Evolutionary conservation across 805 yeast genomes (phyloP).

Genomic region (Clavispora fructus): DNA sequence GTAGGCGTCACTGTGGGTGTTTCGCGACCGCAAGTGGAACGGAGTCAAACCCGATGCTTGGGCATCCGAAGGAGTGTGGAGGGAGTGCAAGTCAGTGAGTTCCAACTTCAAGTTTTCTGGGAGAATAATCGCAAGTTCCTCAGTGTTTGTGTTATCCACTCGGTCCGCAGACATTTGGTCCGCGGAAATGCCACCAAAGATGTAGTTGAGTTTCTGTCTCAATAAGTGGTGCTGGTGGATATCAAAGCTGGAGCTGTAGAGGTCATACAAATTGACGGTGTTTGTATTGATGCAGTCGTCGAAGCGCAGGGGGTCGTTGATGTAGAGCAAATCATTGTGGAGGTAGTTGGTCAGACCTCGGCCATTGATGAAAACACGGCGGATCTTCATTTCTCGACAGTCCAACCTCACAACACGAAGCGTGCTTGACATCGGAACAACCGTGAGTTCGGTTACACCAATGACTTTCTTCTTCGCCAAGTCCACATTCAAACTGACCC

Average conservation of each 20-base stretch:
- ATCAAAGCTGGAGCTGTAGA: slow-evolving; percentile 34
- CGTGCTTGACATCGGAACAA: slow-evolving; percentile 61
- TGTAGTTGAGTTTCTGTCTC: slow-evolving; percentile 46
- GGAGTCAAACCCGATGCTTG: slow-evolving; percentile 30
- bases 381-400: slow-evolving; percentile 68
- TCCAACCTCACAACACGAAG: slow-evolving; percentile 65
- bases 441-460: slow-evolving; percentile 80
- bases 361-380: slow-evolving; percentile 55
- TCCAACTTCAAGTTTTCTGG: slow-evolving; percentile 65
- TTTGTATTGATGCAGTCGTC: slow-evolving; percentile 21
- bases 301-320: slow-evolving; percentile 27
- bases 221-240: slow-evolving; percentile 57
- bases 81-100: slow-evolving; percentile 43
- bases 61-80: slow-evolving; percentile 23
- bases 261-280: slow-evolving; percentile 35
- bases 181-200: slow-evolving; percentile 45
- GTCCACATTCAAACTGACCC: slow-evolving; percentile 76
- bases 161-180: slow-evolving; percentile 16
- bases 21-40: slow-evolving; percentile 26
- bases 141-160: slow-evolving; percentile 39
- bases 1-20: slow-evolving; percentile 39
- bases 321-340: slow-evolving; percentile 50
- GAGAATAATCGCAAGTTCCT: slow-evolving; percentile 57
- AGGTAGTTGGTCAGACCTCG: slow-evolving; percentile 50
- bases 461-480: slow-evolving; percentile 49